Evolutionary conservation across 805 yeast genomes (phyloP).

Genomic region (Kuraishia floccosa): DNA sequence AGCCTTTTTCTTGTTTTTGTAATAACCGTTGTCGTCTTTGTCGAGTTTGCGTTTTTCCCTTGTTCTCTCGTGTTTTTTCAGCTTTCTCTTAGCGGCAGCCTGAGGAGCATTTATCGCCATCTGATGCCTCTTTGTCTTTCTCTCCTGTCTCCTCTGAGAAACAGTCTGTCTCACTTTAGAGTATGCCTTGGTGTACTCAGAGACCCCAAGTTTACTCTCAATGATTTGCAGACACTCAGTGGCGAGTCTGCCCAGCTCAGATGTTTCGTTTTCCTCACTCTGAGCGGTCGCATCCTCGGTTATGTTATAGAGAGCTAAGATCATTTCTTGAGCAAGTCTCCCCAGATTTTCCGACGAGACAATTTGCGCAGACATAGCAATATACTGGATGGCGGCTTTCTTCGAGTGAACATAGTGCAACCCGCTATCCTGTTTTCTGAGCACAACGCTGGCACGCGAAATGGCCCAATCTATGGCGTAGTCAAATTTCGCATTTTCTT

Average conservation of each 20-base stretch:
- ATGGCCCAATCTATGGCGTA: slow-evolving; percentile 51
- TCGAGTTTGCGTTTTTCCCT: slow-evolving; percentile 69
- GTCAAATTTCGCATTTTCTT: slow-evolving; percentile 13
- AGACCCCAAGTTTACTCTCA: slow-evolving; percentile 59
- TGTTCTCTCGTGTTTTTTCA: slow-evolving; percentile 62
- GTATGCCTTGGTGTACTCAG: slow-evolving; percentile 52
- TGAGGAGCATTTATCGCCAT: slow-evolving; percentile 74
- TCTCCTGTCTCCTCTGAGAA: slow-evolving; percentile 54
- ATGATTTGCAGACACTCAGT: slow-evolving; percentile 59
- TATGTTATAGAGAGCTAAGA: slow-evolving; percentile 42
- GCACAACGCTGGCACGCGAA: slow-evolving; percentile 44
- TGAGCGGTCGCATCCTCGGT: slow-evolving; percentile 25
- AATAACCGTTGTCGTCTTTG: slow-evolving; percentile 69
- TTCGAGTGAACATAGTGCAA: slow-evolving; percentile 47
- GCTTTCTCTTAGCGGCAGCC: slow-evolving; percentile 63
- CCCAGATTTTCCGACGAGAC: slow-evolving; percentile 28
- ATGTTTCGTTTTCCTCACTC: slow-evolving; percentile 26
- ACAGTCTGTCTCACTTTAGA: slow-evolving; percentile 55
- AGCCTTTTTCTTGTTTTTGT: slow-evolving; percentile 54
- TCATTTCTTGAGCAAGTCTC: slow-evolving; percentile 32
- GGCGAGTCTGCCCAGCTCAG: slow-evolving; percentile 41
- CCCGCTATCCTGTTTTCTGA: slow-evolving; percentile 56
- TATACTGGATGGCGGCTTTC: slow-evolving; percentile 54
- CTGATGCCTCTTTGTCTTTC: slow-evolving; percentile 66
- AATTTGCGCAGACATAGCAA: slow-evolving; percentile 42